Base-by-base conservation (phyloP, 352 stramenopile genomes). In the Hyaloperonospora arabidopsidis region DNA sequence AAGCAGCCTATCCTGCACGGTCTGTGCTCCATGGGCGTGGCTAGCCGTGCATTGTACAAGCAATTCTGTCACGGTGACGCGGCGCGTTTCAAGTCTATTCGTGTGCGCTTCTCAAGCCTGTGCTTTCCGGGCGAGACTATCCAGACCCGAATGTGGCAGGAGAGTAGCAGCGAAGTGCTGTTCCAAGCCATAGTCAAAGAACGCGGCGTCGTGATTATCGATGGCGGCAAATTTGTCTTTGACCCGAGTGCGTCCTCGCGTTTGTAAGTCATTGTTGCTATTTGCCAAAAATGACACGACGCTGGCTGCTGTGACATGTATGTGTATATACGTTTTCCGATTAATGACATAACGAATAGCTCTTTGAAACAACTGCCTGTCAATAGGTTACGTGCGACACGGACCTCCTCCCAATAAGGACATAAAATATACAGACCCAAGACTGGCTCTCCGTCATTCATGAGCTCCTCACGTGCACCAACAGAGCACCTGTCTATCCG, bases 1-100 rank as follows among this genome's bases (percentile, higher is more conserved):
- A 82, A 88, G 45, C 65, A 79, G 47, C 90, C 93, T 21, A 92
- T 98, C 39, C 65, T 98, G 44, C 93, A 98, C 61, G 95, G 93
- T 5, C 71, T 98, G 18, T 97, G 90, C 67, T 97, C 84, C 29
- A 85, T 97, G 68, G 93, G 88, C 17, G 80, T 94, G 25, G 74
- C 82, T 14, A 78, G 79, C 35, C 79, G 82, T 32, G 79, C 82
- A 45, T 67, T 96, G 11, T 88, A 89, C 69, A 80, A 87, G 46
- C 66, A 73, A 34, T 95, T 87, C 48, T 93, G 83, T 66, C 54
- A 61, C 23, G 81, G 76, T 46, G 76, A 94, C 40, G 68, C 68
- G 18, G 54, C 65, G 17, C 61, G 67, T 49, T 95, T 95, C 65
- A 91, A 88, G 66, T 81, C 76, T 39, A 87, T 96, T 41, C 87